Percentiles rank a stretch among this genome's conserved stretches.
These are phyloP conservation scores for Eucalyptus virginea DNA, from an alignment of 345 rosid genomes.

Conservation along the genomic window DNA sequence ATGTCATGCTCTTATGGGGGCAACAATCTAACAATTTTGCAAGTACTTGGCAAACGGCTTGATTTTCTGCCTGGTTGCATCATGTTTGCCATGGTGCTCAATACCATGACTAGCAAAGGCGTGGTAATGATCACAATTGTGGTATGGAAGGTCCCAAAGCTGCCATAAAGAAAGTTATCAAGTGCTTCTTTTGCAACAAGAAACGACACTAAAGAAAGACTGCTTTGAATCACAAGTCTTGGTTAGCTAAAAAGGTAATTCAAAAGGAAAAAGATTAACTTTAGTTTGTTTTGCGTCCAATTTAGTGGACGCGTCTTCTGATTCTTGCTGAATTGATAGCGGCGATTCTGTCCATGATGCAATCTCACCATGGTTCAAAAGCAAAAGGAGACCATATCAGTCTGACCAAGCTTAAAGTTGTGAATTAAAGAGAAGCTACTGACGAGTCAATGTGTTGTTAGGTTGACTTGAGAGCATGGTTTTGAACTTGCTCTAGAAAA, in stretches of 20 bases:
- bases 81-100: not conserved
- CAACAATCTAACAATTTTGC: not conserved
- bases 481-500: not conserved
- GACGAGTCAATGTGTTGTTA: not conserved
- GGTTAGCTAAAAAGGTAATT: not conserved
- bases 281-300: not conserved
- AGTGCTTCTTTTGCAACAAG: not conserved
- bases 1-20: not conserved
- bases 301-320: not conserved
- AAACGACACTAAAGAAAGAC: not conserved
- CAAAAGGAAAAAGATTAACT: not conserved
- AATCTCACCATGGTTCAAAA: not conserved
- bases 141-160: not conserved
- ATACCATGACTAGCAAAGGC: not conserved
- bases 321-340: not conserved
- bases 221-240: not conserved
- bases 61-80: not conserved
- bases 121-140: not conserved
- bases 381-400: not conserved
- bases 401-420: not conserved
- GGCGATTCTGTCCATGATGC: not conserved
- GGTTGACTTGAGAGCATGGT: not conserved
- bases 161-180: not conserved
- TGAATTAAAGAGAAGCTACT: not conserved
- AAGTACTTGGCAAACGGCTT: not conserved